A percentile compares a stretch with the other conserved stretches of the same genome.
phyloP scores from a whole-genome alignment of 2,329 filamentous ascomycete species.

The Didymella keratinophila region DNA sequence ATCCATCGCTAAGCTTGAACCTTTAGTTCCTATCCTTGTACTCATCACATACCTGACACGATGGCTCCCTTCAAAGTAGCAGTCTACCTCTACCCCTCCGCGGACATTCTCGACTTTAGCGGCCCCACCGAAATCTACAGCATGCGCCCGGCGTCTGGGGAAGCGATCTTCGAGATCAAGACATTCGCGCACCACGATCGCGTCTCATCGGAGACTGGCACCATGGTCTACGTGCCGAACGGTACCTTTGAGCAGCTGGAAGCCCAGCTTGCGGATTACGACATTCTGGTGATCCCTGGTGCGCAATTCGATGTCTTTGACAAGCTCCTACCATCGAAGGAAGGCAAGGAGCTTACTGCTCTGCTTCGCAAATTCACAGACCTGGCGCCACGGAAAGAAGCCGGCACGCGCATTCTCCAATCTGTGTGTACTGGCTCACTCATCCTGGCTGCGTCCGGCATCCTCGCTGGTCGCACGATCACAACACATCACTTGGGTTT shows the following conservation, averaged over 20 bases:
- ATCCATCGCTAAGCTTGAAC: neutral
- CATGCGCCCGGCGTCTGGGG: constrained; percentile 36
- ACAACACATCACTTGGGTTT: constrained; percentile 53
- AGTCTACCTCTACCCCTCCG: constrained; percentile 49
- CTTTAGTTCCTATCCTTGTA: neutral
- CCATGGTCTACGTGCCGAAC: constrained; percentile 44
- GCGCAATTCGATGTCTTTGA: constrained; percentile 38
- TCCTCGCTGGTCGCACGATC: constrained; percentile 45
- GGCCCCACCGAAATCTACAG: constrained; percentile 52
- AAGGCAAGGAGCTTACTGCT: constrained; percentile 27
- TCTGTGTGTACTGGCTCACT: constrained; percentile 53
- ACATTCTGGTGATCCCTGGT: constrained; percentile 53
- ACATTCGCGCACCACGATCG: constrained; percentile 45
- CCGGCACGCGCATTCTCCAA: constrained; percentile 44
- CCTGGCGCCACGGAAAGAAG: constrained; percentile 33
- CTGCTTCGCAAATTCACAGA: constrained; percentile 35
- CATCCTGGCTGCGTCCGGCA: constrained; percentile 49
- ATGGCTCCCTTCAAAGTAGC: constrained; percentile 49
- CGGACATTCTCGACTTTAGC: constrained; percentile 54
- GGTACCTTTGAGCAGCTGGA: constrained; percentile 40
- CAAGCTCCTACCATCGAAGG: constrained; percentile 31
- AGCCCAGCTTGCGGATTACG: constrained; percentile 41
- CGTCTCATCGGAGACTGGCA: constrained; percentile 32
- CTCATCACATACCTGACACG: neutral
- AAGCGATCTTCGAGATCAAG: constrained; percentile 43